Percentiles rank a stretch among this genome's conserved stretches.
Conservation (phyloP, 257 asterid genomes). For the Capsicum pubescens region DNA sequence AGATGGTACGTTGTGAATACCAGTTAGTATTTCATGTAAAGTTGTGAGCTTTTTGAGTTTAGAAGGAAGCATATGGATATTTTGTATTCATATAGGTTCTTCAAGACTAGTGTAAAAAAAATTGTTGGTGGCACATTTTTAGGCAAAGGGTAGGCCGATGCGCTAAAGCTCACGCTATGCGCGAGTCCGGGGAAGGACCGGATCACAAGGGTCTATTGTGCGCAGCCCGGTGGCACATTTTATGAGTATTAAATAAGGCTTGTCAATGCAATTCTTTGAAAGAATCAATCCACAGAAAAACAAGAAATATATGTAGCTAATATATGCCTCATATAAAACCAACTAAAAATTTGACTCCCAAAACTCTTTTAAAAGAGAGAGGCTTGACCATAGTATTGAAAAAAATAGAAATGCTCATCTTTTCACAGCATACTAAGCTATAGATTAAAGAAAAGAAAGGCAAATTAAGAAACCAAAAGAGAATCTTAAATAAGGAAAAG, state of each 20-base stretch:
- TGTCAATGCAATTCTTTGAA: too few species aligned
- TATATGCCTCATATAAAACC: neutral
- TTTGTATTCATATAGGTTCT: neutral
- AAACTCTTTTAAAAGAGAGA: neutral
- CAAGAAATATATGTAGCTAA: slow-evolving; percentile 6
- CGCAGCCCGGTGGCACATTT: too few species aligned
- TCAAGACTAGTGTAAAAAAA: too few species aligned
- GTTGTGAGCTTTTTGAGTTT: slow-evolving; percentile 35
- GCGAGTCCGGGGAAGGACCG: too few species aligned
- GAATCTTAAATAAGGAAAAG: neutral
- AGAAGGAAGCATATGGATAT: slow-evolving; percentile 39
- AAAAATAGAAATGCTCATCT: neutral
- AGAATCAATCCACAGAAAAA: neutral
- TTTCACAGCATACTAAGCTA: neutral
- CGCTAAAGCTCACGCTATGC: too few species aligned
- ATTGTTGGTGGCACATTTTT: too few species aligned
- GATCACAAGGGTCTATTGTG: too few species aligned
- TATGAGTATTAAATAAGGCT: too few species aligned
- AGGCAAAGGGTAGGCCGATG: too few species aligned
- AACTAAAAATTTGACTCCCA: neutral
- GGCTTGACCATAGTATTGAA: neutral
- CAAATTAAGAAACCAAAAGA: neutral
- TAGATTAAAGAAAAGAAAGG: neutral
- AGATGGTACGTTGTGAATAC: neutral
- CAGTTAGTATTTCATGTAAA: neutral